phyloP scores from a whole-genome alignment of 306 rosid genomes.

The Psophocarpus tetragonolobus region DNA sequence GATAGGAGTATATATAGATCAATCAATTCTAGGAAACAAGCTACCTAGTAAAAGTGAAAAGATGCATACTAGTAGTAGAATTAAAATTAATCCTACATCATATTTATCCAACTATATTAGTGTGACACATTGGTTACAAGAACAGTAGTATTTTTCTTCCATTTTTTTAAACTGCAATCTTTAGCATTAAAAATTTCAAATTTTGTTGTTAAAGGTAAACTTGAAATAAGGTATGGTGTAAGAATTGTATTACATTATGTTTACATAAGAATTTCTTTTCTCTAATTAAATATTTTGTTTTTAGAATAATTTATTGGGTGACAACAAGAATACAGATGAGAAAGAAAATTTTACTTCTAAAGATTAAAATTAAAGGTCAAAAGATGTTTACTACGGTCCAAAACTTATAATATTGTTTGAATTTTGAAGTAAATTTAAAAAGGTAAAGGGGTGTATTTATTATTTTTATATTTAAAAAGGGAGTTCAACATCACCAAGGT shows the following conservation, averaged over 20 bases:
- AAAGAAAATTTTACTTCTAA: background rate
- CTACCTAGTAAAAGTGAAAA: conserved; percentile 19
- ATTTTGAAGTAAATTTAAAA: background rate
- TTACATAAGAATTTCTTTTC: background rate
- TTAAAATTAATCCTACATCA: background rate
- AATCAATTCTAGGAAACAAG: conserved; percentile 23
- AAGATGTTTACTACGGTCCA: background rate
- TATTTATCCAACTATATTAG: background rate
- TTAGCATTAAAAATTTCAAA: background rate
- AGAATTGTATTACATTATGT: background rate
- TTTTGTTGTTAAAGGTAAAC: background rate
- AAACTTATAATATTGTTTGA: background rate
- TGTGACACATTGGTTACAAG: background rate
- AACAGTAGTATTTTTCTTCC: background rate
- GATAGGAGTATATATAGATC: conserved; percentile 42
- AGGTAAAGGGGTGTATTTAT: background rate
- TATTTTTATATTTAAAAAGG: background rate
- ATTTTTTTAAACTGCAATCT: background rate
- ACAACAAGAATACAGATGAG: background rate
- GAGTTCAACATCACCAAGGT: background rate
- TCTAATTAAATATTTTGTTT: background rate
- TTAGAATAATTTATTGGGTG: background rate
- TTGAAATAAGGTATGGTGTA: background rate
- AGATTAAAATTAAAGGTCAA: background rate
- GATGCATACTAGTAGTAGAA: background rate